Evolutionary conservation across 2,329 filamentous ascomycete genomes (phyloP), one percentile per base, ranked within the genome.

Genomic region (Fusarium incarnatum): DNA sequence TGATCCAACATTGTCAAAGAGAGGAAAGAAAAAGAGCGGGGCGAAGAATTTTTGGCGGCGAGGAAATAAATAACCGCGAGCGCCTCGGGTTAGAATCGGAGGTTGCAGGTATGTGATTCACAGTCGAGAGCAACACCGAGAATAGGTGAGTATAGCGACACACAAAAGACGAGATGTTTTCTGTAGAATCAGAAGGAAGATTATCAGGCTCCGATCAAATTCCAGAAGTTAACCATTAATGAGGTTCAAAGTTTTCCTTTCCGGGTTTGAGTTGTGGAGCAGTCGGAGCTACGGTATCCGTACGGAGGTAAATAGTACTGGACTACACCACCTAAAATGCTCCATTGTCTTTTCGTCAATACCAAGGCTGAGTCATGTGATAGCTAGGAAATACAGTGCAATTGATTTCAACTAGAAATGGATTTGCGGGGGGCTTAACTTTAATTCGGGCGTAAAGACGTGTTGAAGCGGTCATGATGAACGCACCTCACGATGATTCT

Each of bases 1-100:
- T 81, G 79, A 58, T 81, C 79, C 69, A 81, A 74, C 80, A 81
- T 81, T 73, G 73, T 71, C 58, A 64, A 69, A 59, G 55, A 67
- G 68, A 55, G 56, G 58, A 69, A 63, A 64, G 70, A 66, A 67
- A 68, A 68, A 63, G 55, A 65, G 73, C 72, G 74, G 72, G 72
- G 73, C 74, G 61, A 70, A 64, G 67, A 69, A 62, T 76, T 72
- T 76, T 75, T 71, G 73, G 67, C 64, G 67, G 64, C 60, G 62
- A 70, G 60, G 68, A 68, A 67, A 72, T 71, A 76, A 68, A 72
- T 72, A 64, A 64, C 56, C 54, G 70, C 55, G 73, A 70, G 54
- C 50, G 30, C 37, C 45, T 60, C 61, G 56, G 56, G 44, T 60
- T 37, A 67, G 59, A 44, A 37, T 56, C 56, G 68, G 63, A 23